Percentiles rank a stretch among this genome's conserved stretches.
phyloP scores from a whole-genome alignment of 78 protist species.

The Neovahlkampfia damariscottae region DNA sequence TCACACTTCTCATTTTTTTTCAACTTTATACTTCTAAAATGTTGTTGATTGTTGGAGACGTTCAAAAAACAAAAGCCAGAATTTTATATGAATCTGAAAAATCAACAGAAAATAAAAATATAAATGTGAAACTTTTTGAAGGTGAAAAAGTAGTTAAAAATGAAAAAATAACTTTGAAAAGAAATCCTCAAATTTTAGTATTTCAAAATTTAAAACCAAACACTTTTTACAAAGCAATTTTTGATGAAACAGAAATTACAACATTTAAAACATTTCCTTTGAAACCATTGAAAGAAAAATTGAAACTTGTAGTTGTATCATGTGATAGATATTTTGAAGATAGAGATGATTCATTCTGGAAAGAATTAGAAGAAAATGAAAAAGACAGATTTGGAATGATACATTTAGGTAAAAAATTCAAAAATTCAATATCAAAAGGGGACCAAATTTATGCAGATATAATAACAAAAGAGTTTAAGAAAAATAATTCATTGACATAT shows the following conservation, averaged over 20 bases:
- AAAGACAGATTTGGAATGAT: background rate
- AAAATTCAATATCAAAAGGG: too few species aligned
- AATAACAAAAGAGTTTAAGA: too few species aligned
- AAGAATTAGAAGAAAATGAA: background rate
- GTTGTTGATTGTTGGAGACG: background rate
- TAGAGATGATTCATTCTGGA: background rate
- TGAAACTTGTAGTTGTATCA: background rate
- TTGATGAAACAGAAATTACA: background rate
- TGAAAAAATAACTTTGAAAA: background rate
- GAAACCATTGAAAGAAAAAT: background rate
- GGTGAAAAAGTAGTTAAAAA: background rate
- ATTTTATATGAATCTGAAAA: background rate
- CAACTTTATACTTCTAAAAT: too few species aligned
- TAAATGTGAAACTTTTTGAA: background rate
- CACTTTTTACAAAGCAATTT: background rate
- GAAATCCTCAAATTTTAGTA: background rate
- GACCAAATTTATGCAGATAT: background rate
- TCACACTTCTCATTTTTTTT: too few species aligned
- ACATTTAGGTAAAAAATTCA: too few species aligned
- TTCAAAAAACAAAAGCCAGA: background rate
- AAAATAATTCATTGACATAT: background rate
- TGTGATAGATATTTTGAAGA: constrained; percentile 1
- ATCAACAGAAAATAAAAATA: background rate
- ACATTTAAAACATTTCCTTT: background rate
- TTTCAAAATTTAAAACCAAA: background rate